phyloP scores from a whole-genome alignment of 441 rosid genomes.

The Isatis lusitanica region DNA sequence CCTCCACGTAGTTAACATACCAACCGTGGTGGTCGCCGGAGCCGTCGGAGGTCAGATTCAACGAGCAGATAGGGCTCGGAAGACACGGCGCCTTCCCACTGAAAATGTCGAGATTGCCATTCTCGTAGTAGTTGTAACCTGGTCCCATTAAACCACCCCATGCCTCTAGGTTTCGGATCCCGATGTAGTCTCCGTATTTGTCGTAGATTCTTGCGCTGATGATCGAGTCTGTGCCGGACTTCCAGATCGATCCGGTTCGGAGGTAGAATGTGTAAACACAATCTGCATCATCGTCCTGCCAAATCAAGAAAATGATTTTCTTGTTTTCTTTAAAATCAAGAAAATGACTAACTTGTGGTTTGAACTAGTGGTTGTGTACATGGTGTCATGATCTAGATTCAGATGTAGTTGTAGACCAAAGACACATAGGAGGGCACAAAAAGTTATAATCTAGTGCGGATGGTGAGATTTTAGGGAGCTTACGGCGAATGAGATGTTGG shows the following conservation, averaged over 20 bases:
- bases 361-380: not conserved
- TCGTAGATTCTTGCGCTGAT: slow-evolving; percentile 53
- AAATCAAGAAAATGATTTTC: not conserved
- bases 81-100: slow-evolving; percentile 65
- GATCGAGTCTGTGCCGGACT: slow-evolving; percentile 69
- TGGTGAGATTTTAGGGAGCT: slow-evolving; percentile 17
- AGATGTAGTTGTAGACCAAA: too few relatives aligned
- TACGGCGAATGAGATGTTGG: slow-evolving; percentile 39
- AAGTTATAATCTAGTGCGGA: not conserved
- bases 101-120: slow-evolving; percentile 78
- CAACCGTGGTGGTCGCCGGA: slow-evolving; percentile 66
- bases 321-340: not conserved
- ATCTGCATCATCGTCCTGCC: slow-evolving; percentile 45
- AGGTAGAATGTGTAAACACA: slow-evolving; percentile 65
- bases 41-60: slow-evolving; percentile 71
- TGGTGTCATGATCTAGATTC: not conserved
- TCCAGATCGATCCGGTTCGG: slow-evolving; percentile 64
- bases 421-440: not conserved
- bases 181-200: slow-evolving; percentile 37
- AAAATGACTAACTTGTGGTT: not conserved
- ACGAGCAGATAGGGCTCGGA: slow-evolving; percentile 47
- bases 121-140: slow-evolving; percentile 67
- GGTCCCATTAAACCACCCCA: slow-evolving; percentile 81
- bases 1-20: slow-evolving; percentile 79
- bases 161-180: slow-evolving; percentile 46